Evolutionary conservation across 768 basidiomycete genomes (phyloP).

Genomic region (Macrolepiota dolichaula): DNA sequence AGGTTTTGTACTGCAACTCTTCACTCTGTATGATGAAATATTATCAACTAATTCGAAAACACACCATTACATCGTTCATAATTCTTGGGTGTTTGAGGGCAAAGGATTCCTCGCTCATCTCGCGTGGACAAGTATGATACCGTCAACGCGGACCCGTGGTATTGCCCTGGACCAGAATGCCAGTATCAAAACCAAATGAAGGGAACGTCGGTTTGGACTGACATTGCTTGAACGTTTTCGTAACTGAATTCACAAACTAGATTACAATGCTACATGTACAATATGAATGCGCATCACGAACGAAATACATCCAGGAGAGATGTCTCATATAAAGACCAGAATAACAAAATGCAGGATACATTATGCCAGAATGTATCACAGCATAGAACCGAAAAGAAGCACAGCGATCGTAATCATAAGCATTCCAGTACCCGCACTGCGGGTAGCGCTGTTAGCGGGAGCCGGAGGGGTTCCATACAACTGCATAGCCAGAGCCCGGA

Average conservation of each 20-base stretch:
- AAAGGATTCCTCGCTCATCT: too few relatives aligned
- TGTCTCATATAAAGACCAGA: neutral
- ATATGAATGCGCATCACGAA: neutral
- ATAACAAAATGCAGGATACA: neutral
- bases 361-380: neutral
- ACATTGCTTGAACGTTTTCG: too few relatives aligned
- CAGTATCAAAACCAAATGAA: too few relatives aligned
- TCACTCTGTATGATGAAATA: neutral
- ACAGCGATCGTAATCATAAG: neutral
- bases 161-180: too few relatives aligned
- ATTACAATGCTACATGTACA: neutral
- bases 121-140: too few relatives aligned
- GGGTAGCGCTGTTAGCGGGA: neutral
- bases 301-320: neutral
- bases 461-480: constrained; percentile 35
- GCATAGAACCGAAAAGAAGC: neutral
- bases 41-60: neutral
- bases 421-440: neutral
- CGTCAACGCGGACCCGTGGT: too few relatives aligned
- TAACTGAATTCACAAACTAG: neutral
- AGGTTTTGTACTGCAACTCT: neutral
- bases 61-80: neutral
- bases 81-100: neutral
- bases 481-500: constrained; percentile 41
- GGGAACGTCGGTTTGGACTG: too few relatives aligned